Conservation (phyloP, 345 rosid genomes). For the Bruguiera gymnorhiza region DNA sequence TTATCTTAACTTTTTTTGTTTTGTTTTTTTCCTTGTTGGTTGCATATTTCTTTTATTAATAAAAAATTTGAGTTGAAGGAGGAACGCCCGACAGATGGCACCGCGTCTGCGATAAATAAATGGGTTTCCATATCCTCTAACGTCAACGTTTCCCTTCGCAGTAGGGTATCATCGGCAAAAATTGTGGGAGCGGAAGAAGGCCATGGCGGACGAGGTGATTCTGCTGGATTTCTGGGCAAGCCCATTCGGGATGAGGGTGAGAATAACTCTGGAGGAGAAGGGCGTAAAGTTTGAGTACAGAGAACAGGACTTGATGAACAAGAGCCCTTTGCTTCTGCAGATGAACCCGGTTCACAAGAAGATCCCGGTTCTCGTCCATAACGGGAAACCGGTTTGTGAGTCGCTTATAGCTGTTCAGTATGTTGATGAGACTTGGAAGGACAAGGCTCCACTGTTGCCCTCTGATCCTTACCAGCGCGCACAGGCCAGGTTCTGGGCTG, state of each 20-base stretch:
- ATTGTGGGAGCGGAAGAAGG: no score
- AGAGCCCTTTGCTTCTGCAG: not conserved
- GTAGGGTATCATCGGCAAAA: no score
- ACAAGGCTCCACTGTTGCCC: not conserved
- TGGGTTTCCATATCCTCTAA: no score
- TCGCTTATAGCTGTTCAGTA: not conserved
- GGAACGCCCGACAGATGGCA: no score
- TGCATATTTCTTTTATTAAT: no score
- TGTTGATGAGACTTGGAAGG: not conserved
- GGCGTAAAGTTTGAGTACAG: not conserved
- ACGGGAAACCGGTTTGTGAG: not conserved
- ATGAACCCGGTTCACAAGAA: conserved; percentile 1
- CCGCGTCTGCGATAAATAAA: no score
- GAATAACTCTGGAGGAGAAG: not conserved
- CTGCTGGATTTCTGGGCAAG: conserved; percentile 1
- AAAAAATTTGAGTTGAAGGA: no score
- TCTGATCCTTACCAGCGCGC: not conserved
- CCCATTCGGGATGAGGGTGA: not conserved
- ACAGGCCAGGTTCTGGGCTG: conserved; percentile 2
- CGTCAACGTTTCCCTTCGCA: accelerated
- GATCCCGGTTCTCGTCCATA: not conserved
- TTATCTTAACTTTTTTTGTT: no score
- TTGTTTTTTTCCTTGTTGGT: no score
- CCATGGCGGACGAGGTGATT: conserved; percentile 1
- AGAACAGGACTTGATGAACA: not conserved